A percentile compares a stretch with the other conserved stretches of the same genome.
Conservation (phyloP, 768 basidiomycete genomes). For the Lactarius hatsudake region DNA sequence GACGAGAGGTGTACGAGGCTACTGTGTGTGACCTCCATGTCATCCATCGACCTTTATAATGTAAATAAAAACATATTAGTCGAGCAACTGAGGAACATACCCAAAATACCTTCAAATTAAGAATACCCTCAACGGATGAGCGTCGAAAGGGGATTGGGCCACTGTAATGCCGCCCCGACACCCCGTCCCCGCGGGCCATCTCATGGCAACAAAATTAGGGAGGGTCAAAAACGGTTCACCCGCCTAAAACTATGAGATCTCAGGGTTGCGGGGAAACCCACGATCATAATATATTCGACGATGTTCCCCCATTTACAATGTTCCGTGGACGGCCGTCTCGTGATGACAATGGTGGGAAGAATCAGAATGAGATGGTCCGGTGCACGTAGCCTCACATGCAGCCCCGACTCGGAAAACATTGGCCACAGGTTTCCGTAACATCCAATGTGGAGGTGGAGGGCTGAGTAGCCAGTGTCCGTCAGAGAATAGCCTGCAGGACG, state of each 20-base stretch:
- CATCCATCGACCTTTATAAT: constrained; percentile 1
- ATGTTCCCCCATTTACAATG: neutral
- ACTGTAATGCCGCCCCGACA: neutral
- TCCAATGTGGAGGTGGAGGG: neutral
- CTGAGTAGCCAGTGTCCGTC: neutral
- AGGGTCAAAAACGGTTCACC: neutral
- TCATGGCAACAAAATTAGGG: neutral
- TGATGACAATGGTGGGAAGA: neutral
- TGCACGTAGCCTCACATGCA: neutral
- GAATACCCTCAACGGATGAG: neutral
- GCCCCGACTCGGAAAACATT: neutral
- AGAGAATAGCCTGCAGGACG: neutral
- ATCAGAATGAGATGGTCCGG: neutral
- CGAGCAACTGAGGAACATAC: neutral
- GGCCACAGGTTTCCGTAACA: neutral
- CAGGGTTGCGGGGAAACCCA: neutral
- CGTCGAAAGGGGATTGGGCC: constrained; percentile 1
- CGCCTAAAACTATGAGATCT: neutral
- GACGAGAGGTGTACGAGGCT: neutral
- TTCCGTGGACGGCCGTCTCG: neutral
- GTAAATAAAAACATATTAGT: neutral
- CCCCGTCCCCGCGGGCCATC: neutral
- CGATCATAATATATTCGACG: neutral
- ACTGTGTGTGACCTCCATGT: constrained; percentile 1
- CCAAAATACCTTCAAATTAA: neutral